Evolutionary conservation across 495 filamentous ascomycete genomes (phyloP).

Genomic region (Mycothermus thermophilus): DNA sequence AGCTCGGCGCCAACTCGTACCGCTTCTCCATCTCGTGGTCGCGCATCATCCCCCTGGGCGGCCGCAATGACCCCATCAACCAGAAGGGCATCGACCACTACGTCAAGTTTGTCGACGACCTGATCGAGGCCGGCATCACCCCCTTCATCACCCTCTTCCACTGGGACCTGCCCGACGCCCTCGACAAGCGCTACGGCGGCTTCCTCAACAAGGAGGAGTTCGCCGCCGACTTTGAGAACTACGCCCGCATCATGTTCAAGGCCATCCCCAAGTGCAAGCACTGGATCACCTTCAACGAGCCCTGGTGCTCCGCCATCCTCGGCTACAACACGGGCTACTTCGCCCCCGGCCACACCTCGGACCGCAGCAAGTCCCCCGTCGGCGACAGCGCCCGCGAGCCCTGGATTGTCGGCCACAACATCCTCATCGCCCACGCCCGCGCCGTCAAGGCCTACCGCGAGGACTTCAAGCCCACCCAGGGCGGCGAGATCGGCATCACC

Average conservation of each 20-base stretch:
- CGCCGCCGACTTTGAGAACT: conserved; percentile 46
- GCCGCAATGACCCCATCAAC: conserved; percentile 48
- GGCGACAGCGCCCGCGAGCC: conserved; percentile 45
- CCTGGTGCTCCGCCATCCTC: conserved; percentile 46
- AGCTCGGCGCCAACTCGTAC: conserved; percentile 48
- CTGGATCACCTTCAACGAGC: conserved; percentile 59
- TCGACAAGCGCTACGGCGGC: conserved; percentile 50
- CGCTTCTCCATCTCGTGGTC: conserved; percentile 68
- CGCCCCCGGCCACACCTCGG: conserved; percentile 45
- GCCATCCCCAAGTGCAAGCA: conserved; percentile 45
- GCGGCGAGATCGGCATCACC: conserved; percentile 49
- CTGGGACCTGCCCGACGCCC: conserved; percentile 47
- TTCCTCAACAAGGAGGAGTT: conserved; percentile 46
- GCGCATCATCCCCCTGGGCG: conserved; percentile 54
- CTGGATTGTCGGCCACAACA: conserved; percentile 49
- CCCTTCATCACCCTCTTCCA: conserved; percentile 52
- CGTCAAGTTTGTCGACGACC: conserved; percentile 45
- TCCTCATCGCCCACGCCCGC: conserved; percentile 43
- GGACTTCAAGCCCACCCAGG: conserved; percentile 47
- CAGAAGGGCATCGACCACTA: conserved; percentile 46
- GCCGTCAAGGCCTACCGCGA: conserved; percentile 55
- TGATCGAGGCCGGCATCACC: conserved; percentile 42
- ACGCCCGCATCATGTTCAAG: conserved; percentile 43
- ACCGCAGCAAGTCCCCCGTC: conserved; percentile 38
- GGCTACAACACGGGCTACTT: conserved; percentile 47